A percentile compares a stretch with the other conserved stretches of the same genome.
These are phyloP conservation scores for Torulaspora delbrueckii DNA, from an alignment of 805 yeast species.

Conservation along the genomic window DNA sequence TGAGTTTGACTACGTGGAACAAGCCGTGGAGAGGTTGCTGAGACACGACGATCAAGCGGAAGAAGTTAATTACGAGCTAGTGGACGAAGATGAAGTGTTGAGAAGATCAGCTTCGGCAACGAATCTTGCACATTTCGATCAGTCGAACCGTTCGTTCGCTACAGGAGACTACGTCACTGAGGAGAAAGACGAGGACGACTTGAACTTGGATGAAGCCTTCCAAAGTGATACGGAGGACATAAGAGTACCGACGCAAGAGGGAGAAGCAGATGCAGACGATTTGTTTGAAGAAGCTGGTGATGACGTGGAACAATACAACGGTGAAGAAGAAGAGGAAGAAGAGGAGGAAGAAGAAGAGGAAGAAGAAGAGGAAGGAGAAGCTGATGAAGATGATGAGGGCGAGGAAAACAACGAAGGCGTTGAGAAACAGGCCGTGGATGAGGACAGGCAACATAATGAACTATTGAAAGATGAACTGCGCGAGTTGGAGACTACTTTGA, in stretches of 20 bases:
- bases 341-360: constrained; percentile 38
- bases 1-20: constrained; percentile 72
- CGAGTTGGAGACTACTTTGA: constrained; percentile 75
- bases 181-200: constrained; percentile 45
- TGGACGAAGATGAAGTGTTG: constrained; percentile 47
- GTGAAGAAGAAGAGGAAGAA: constrained; percentile 30
- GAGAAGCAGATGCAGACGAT: constrained; percentile 21
- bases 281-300: constrained; percentile 36
- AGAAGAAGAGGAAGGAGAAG: constrained; percentile 45
- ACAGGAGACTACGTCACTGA: constrained; percentile 14
- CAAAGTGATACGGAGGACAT: constrained; percentile 38
- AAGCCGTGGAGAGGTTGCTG: constrained; percentile 69
- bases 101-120: constrained; percentile 25
- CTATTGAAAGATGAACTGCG: constrained; percentile 77
- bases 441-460: constrained; percentile 61
- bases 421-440: constrained; percentile 48
- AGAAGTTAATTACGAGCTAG: constrained; percentile 67
- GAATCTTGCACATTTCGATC: constrained; percentile 15
- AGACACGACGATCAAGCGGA: constrained; percentile 79
- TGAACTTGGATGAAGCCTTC: constrained; percentile 54
- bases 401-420: constrained; percentile 50
- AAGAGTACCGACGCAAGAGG: constrained; percentile 20
- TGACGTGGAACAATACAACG: constrained; percentile 34
- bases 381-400: constrained; percentile 42
- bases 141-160: constrained; percentile 11